Evolutionary conservation across 768 basidiomycete genomes (phyloP).

Genomic region (Sporobolomyces pararoseus): DNA sequence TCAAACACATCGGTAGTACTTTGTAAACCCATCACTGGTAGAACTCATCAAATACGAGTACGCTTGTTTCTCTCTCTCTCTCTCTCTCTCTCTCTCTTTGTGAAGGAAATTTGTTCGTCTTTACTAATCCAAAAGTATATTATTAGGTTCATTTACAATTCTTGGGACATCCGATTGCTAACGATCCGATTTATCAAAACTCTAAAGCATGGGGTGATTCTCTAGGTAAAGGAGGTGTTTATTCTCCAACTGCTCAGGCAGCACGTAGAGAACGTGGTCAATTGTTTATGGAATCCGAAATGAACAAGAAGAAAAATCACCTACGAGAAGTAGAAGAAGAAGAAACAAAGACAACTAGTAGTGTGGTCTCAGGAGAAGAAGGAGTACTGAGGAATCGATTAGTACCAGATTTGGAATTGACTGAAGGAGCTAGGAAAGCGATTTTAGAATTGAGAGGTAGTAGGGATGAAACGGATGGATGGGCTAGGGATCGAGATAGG

Average conservation of each 20-base stretch:
- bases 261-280: not conserved
- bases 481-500: constrained; percentile 81
- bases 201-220: constrained; percentile 48
- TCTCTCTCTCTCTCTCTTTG: not conserved
- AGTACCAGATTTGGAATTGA: constrained; percentile 67
- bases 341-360: too few species aligned
- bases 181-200: constrained; percentile 89
- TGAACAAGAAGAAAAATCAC: not conserved
- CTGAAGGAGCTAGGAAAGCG: constrained; percentile 69
- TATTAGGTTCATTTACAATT: constrained; percentile 77
- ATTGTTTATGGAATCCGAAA: not conserved
- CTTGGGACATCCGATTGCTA: constrained; percentile 87
- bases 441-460: constrained; percentile 74
- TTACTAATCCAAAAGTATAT: too few species aligned
- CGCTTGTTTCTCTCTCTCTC: not conserved
- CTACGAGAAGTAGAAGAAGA: not conserved
- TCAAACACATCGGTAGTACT: constrained; percentile 81
- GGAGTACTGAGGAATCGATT: constrained; percentile 24
- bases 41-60: constrained; percentile 91
- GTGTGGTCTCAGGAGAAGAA: constrained; percentile 21
- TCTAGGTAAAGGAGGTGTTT: constrained; percentile 43
- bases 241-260: constrained; percentile 21
- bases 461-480: constrained; percentile 88
- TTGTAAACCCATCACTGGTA: constrained; percentile 83
- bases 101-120: not conserved